Evolutionary conservation across 805 yeast genomes (phyloP), one percentile per base, ranked within the genome.

Genomic region (Metschnikowia sp.): DNA sequence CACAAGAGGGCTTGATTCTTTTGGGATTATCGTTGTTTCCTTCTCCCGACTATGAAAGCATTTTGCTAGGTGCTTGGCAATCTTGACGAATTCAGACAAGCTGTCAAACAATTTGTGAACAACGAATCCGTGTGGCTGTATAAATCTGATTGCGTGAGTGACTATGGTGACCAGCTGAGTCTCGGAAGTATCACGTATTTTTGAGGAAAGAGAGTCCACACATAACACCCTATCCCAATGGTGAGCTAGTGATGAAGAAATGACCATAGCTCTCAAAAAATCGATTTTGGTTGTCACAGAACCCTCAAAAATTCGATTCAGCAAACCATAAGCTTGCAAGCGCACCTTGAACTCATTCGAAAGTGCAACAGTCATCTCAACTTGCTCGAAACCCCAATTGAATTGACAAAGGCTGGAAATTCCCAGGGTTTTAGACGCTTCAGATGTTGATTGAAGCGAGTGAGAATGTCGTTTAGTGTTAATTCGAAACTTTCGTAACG

Each of bases 81-180:
- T 53, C 45, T 72, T 72, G 4, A 65, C 39, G 8, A 69, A 58
- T 8, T 68, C 55, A 0, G 75, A 65, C 7, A 72, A 34, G 44
- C 65, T 69, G 45, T 72, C 77, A 51, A 72, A 70, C 8, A 72
- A 53, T 47, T 63, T 59, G 53, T 71, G 64, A 1, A 64, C 69
- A 11, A 70, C 64, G 51, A 71, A 69, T 15, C 58, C 51, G 53
- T 72, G 69, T 1, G 76, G 76, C 36, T 71, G 76, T 29, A 65
- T 53, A 12, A 70, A 51, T 36, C 68, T 54, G 7, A 72, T 63
- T 8, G 64, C 48, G 7, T 47, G 33, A 3, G 59, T 36, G 12
- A 57, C 62, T 10, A 70, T 47, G 5, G 39, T 42, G 22, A 45
- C 29, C 8, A 29, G 10, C 8, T 47, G 51, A 4, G 36, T 32